phyloP scores from a whole-genome alignment of 345 rosid species.

The Syzygium aqueum region DNA sequence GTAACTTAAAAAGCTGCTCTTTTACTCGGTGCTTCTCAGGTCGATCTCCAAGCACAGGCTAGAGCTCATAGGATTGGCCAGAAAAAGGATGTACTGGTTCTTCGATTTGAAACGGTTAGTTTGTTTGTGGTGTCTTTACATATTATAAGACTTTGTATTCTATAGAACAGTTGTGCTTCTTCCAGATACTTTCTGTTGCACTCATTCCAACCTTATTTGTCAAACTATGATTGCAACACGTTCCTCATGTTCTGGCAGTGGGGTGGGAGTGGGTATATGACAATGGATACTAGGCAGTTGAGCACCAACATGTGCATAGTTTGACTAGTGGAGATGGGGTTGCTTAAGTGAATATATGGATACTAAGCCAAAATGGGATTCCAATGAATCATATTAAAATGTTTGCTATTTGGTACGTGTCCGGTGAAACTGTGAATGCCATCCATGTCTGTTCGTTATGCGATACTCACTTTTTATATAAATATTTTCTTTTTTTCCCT shows the following conservation, averaged over 20 bases:
- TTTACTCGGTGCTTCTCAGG: conserved; percentile 26
- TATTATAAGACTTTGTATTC: neutral
- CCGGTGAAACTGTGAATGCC: neutral
- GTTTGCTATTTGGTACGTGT: neutral
- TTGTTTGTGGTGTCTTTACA: neutral
- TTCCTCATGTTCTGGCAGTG: neutral
- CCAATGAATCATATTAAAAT: neutral
- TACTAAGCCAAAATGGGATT: neutral
- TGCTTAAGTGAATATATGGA: neutral
- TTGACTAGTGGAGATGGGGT: neutral
- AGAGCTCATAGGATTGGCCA: conserved; percentile 97
- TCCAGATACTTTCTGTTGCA: neutral
- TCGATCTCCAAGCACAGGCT: conserved; percentile 97
- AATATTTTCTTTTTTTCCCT: neutral
- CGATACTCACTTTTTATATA: neutral
- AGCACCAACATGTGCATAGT: neutral
- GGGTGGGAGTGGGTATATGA: neutral
- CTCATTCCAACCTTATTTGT: neutral
- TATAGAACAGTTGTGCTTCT: neutral
- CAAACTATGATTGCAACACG: neutral
- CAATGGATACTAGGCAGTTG: neutral
- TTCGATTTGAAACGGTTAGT: conserved; percentile 87
- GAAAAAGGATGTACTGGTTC: conserved; percentile 95
- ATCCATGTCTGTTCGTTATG: neutral
- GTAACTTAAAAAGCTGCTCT: neutral